Evolutionary conservation across 1,284 basidiomycete genomes (phyloP).

Genomic region (Meripilus lineatus): DNA sequence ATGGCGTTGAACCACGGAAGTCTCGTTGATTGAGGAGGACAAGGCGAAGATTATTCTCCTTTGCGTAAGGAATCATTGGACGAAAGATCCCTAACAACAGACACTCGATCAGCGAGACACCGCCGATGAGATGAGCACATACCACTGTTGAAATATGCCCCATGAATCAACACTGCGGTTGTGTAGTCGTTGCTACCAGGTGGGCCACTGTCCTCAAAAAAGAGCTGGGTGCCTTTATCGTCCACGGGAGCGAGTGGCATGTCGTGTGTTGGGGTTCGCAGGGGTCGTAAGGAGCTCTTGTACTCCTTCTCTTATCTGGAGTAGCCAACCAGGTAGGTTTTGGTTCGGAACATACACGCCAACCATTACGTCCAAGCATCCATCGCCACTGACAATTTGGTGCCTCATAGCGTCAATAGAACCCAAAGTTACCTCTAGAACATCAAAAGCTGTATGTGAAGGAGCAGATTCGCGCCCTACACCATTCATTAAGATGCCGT

Average conservation of each 20-base stretch:
- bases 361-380: too few relatives aligned
- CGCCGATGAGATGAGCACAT: not conserved
- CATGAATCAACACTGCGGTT: slow-evolving; percentile 17
- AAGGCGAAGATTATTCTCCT: slow-evolving; percentile 15
- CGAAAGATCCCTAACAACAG: slow-evolving; percentile 11
- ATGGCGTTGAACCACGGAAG: slow-evolving; percentile 18
- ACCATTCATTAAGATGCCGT: too few relatives aligned
- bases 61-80: slow-evolving; percentile 13
- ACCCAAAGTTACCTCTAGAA: too few relatives aligned
- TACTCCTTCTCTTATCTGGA: too few relatives aligned
- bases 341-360: too few relatives aligned
- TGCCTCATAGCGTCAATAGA: too few relatives aligned
- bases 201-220: slow-evolving; percentile 19
- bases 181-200: slow-evolving; percentile 8
- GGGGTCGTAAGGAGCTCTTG: too few relatives aligned
- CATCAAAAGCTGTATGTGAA: too few relatives aligned
- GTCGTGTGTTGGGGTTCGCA: too few relatives aligned
- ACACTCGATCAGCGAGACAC: not conserved
- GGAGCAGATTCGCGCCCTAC: too few relatives aligned
- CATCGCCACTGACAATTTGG: too few relatives aligned
- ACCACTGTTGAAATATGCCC: slow-evolving; percentile 15
- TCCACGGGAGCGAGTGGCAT: slow-evolving; percentile 19
- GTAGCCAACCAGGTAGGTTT: too few relatives aligned
- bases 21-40: slow-evolving; percentile 20
- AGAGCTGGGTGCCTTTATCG: slow-evolving; percentile 12